Evolutionary conservation across 768 basidiomycete genomes (phyloP).

Genomic region (Leccinum imitatum): DNA sequence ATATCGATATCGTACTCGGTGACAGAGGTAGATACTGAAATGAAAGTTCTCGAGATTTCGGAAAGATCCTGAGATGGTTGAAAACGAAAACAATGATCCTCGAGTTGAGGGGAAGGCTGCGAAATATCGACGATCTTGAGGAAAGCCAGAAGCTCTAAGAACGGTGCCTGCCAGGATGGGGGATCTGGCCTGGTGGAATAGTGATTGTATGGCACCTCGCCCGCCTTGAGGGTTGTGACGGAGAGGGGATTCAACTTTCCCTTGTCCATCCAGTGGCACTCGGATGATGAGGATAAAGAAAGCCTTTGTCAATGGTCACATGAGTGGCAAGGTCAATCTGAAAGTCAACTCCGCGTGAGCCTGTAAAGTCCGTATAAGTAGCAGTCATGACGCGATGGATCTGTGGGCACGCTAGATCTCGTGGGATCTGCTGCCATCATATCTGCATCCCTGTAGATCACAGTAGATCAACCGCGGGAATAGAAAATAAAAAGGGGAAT

Average conservation of each 20-base stretch:
- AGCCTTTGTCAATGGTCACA: background rate
- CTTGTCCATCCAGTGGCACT: constrained; percentile 15
- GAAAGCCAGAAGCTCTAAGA: constrained; percentile 11
- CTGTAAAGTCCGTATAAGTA: background rate
- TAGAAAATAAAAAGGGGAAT: background rate
- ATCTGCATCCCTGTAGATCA: background rate
- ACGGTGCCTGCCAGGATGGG: constrained; percentile 10
- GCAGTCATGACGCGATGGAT: background rate
- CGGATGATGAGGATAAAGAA: constrained; percentile 6
- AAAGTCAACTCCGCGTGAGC: constrained; percentile 9
- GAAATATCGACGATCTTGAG: constrained; percentile 5
- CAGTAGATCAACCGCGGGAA: background rate
- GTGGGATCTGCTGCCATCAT: background rate
- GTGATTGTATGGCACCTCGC: background rate
- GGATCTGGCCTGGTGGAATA: background rate
- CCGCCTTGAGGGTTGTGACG: constrained; percentile 11
- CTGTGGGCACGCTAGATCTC: background rate
- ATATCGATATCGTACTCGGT: constrained; percentile 12
- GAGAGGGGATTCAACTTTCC: background rate
- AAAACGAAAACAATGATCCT: constrained; percentile 12
- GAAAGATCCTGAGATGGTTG: constrained; percentile 15
- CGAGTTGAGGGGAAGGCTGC: background rate
- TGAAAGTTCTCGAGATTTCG: constrained; percentile 10
- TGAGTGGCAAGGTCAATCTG: constrained; percentile 1
- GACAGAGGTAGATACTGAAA: constrained; percentile 7